phyloP scores from a whole-genome alignment of 2,329 filamentous ascomycete species.

The Exophiala alcalophila region DNA sequence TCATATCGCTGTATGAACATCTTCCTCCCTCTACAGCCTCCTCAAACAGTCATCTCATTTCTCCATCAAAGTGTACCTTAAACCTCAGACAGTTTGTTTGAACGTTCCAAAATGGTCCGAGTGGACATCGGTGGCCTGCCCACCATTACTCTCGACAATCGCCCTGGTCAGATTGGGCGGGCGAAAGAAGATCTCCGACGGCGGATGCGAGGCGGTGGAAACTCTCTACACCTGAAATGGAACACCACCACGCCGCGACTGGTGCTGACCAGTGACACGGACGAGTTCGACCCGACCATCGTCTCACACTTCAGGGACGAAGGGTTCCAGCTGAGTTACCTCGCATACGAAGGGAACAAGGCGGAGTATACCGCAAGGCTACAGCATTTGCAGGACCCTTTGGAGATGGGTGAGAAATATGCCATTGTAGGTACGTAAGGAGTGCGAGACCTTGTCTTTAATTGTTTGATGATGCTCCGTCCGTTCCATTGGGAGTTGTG shows the following conservation, averaged over 20 bases:
- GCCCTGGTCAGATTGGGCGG: slow-evolving; percentile 7
- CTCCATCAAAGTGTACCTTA: too few species aligned
- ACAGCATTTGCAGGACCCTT: slow-evolving; percentile 51
- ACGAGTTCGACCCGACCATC: slow-evolving; percentile 53
- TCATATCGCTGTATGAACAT: too few species aligned
- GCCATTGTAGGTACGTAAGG: slow-evolving; percentile 56
- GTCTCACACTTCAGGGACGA: slow-evolving; percentile 58
- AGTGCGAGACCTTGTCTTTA: neutral
- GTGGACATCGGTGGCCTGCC: slow-evolving; percentile 25
- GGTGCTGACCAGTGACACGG: slow-evolving; percentile 30
- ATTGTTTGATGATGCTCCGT: neutral
- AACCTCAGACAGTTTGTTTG: too few species aligned
- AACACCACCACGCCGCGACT: slow-evolving; percentile 21
- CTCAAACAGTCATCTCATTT: too few species aligned
- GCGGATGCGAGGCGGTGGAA: slow-evolving; percentile 12
- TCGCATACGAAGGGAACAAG: slow-evolving; percentile 53
- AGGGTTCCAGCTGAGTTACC: slow-evolving; percentile 58
- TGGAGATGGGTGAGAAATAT: slow-evolving; percentile 59
- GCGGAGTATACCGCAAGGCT: slow-evolving; percentile 52
- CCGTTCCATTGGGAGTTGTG: neutral
- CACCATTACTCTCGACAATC: slow-evolving; percentile 24
- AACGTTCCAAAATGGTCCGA: slow-evolving; percentile 22
- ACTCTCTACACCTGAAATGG: slow-evolving; percentile 22
- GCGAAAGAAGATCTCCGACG: slow-evolving; percentile 16
- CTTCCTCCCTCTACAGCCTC: too few species aligned